Percentiles rank a stretch among this genome's conserved stretches.
Conservation (phyloP, 2,329 filamentous ascomycete genomes). For the Elsinoe fawcettii region DNA sequence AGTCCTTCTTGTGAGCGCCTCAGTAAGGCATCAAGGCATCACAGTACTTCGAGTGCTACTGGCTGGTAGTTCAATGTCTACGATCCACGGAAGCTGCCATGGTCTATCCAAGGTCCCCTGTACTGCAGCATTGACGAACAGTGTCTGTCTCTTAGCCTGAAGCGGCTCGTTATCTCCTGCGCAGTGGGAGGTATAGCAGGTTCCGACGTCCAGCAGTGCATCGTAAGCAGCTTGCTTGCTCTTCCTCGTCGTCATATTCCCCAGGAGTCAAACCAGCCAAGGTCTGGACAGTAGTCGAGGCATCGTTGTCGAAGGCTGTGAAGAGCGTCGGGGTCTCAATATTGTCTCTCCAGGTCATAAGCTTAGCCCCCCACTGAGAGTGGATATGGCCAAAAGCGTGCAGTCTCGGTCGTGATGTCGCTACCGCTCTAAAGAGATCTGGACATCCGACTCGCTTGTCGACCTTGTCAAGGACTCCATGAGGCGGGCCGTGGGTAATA, state of each 20-base stretch:
- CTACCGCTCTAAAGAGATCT: conserved; percentile 44
- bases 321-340: conserved; percentile 32
- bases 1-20: too few relatives aligned
- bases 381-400: conserved; percentile 59
- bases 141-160: conserved; percentile 39
- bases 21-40: too few relatives aligned
- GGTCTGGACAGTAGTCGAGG: conserved; percentile 33
- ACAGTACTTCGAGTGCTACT: background rate
- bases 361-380: conserved; percentile 43
- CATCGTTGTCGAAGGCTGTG: conserved; percentile 39
- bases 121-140: conserved; percentile 55
- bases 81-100: conserved; percentile 46
- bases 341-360: conserved; percentile 31
- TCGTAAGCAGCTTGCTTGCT: conserved; percentile 19
- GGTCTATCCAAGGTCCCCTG: conserved; percentile 37
- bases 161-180: background rate
- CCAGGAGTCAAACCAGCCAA: conserved; percentile 24
- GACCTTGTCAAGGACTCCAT: conserved; percentile 41
- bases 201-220: conserved; percentile 21
- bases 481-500: conserved; percentile 55
- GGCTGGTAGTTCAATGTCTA: conserved; percentile 41
- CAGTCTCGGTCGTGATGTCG: conserved; percentile 43
- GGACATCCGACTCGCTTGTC: conserved; percentile 44
- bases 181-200: background rate
- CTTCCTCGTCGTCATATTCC: conserved; percentile 21